A percentile compares a stretch with the other conserved stretches of the same genome.
Evolutionary conservation across 305 asterid species (phyloP).

Genomic region (Ilex paraguariensis): DNA sequence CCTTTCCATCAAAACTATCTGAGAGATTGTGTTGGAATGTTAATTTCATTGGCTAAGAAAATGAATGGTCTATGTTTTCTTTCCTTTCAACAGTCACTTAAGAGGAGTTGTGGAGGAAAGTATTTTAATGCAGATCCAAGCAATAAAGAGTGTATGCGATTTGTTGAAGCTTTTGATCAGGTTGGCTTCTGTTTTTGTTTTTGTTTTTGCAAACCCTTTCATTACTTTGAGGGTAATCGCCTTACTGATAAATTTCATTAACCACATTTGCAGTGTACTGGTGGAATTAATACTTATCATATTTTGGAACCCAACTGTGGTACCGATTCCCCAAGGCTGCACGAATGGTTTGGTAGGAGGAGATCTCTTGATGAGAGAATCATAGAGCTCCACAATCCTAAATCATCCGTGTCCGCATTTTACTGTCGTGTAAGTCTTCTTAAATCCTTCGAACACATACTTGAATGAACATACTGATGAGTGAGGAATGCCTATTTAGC

Average conservation of each 20-base stretch:
- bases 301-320: constrained; percentile 11
- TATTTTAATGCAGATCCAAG: constrained; percentile 6
- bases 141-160: constrained; percentile 5
- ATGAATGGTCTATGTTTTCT: no score
- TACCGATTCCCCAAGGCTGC: not conserved
- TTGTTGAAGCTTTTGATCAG: constrained; percentile 3
- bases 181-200: no score
- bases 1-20: no score
- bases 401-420: not conserved
- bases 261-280: not conserved
- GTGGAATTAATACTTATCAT: constrained; percentile 4
- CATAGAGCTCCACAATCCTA: not conserved
- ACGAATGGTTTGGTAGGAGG: not conserved
- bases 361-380: constrained; percentile 11
- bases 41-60: not conserved
- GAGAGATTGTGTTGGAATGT: not conserved
- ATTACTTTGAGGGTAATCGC: no score
- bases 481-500: no score
- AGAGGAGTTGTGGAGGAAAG: constrained; percentile 8
- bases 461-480: no score
- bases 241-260: no score
- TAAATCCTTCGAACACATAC: not conserved
- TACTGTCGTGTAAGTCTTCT: constrained; percentile 6
- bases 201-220: no score
- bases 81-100: constrained; percentile 4